These are phyloP conservation scores for Basidioascus undulatus DNA, from an alignment of 768 basidiomycete genomes.

Conservation along the genomic window DNA sequence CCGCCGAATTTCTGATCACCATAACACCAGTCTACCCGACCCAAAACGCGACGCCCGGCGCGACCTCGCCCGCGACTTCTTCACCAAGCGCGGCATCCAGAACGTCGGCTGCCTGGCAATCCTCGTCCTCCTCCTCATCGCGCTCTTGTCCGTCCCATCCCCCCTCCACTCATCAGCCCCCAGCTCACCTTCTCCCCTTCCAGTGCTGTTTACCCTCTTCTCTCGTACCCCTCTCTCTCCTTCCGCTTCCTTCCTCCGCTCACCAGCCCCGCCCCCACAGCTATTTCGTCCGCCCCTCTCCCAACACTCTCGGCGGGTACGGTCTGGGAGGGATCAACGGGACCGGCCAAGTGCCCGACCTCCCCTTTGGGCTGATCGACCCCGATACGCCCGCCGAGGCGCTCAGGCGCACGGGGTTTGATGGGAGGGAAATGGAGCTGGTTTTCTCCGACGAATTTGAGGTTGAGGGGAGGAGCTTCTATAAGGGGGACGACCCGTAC, in stretches of 20 bases:
- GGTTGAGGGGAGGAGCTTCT: slow-evolving; percentile 17
- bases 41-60: slow-evolving; percentile 16
- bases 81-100: slow-evolving; percentile 16
- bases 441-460: slow-evolving; percentile 24
- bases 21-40: no score
- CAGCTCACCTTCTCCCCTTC: background rate
- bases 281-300: slow-evolving; percentile 7
- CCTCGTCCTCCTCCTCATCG: slow-evolving; percentile 12
- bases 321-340: slow-evolving; percentile 23
- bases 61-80: slow-evolving; percentile 16
- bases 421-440: slow-evolving; percentile 15
- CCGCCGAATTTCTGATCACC: no score
- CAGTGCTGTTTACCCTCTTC: slow-evolving; percentile 20
- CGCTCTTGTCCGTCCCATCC: slow-evolving; percentile 12
- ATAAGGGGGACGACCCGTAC: no score
- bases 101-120: slow-evolving; percentile 19
- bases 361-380: slow-evolving; percentile 18
- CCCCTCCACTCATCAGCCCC: background rate
- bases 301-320: slow-evolving; percentile 16
- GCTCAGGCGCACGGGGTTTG: slow-evolving; percentile 15
- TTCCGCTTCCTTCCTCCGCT: no score
- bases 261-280: no score
- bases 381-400: slow-evolving; percentile 17
- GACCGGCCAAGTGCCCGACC: slow-evolving; percentile 19
- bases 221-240: no score